Conservation (phyloP, 192 early-diverging fungal species). For the Coemansia sp. region DNA sequence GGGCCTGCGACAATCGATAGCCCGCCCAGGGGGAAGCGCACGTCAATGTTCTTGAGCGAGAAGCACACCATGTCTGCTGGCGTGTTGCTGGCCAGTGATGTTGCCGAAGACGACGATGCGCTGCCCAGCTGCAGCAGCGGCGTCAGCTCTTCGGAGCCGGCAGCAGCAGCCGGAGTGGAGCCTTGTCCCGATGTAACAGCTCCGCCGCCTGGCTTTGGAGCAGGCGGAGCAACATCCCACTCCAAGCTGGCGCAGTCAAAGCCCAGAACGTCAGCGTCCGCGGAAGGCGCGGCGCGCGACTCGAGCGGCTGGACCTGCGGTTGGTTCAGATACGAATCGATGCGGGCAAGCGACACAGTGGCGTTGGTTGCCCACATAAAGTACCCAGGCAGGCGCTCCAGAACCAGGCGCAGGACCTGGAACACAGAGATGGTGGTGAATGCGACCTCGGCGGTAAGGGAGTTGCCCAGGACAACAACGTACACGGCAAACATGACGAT, state of each 20-base stretch:
- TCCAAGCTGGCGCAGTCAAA: conserved; percentile 43
- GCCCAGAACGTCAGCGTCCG: conserved; percentile 16
- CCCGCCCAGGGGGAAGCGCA: conserved; percentile 67
- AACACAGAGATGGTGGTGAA: conserved; percentile 77
- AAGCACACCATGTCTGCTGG: conserved; percentile 43
- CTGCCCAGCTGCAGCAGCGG: conserved; percentile 5
- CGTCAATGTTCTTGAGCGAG: conserved; percentile 61
- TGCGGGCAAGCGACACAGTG: conserved; percentile 66
- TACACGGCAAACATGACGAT: conserved; percentile 64
- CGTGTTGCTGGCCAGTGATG: not conserved
- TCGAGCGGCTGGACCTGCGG: conserved; percentile 64
- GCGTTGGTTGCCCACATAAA: conserved; percentile 64
- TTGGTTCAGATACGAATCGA: conserved; percentile 76
- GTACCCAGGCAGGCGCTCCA: conserved; percentile 65
- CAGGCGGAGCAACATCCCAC: conserved; percentile 18
- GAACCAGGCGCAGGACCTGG: conserved; percentile 64
- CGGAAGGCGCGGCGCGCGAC: conserved; percentile 24
- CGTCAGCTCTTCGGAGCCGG: conserved; percentile 8
- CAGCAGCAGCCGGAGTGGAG: not conserved
- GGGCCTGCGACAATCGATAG: conserved; percentile 82
- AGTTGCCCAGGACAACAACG: conserved; percentile 59
- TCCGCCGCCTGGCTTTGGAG: conserved; percentile 6
- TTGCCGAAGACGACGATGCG: not conserved
- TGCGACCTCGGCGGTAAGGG: conserved; percentile 63
- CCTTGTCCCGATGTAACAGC: not conserved